Base-by-base conservation (phyloP, 495 filamentous ascomycete genomes). In the Tuber indicum region DNA sequence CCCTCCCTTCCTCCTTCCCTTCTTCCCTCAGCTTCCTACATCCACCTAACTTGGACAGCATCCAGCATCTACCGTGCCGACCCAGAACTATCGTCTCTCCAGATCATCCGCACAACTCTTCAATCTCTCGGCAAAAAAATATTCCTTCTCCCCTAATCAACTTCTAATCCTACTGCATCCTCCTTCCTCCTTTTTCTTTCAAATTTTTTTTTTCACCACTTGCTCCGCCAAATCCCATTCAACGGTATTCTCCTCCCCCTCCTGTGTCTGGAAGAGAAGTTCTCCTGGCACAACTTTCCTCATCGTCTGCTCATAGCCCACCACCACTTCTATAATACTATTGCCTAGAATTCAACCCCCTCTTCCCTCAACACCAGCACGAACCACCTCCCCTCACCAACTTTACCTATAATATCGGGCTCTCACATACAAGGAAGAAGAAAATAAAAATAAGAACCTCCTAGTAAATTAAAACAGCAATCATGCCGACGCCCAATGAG, bases 401-500 rank as follows among this genome's bases (percentile, higher is more conserved):
- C 69, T 46, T 26, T 42, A 76, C 70, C 42, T 74, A 73, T 76
- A 69, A 77, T 78, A 78, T 77, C 41, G 41, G 43, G n/a, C 58
- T 62, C 58, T 62, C 58, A 62, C 58, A 62, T 62, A 62, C n/a
- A 14, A 14, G 58, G 4, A 6, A 3, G 12, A 62, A 32, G n/a
- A 5, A 32, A 74, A 76, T 47, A 19, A 73, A 73, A 41, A 74
- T 42, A 41, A 43, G 5, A 43, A 43, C 45, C 52, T 79, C 26
- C 26, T 44, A 42, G 23, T 62, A 58, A 58, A 72, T 62, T 76
- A 72, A 42, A 79, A 41, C 75, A 45, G 44, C 71, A 74, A 80
- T 76, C 47, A 82, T 82, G 81, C 81, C 81, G 72, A 82, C 81
- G 70, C 81, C 81, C 42, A 82, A 82, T 73, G 73, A 79, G 23